Evolutionary conservation across 306 rosid species (phyloP).

Genomic region (Abrus pulchellus): DNA sequence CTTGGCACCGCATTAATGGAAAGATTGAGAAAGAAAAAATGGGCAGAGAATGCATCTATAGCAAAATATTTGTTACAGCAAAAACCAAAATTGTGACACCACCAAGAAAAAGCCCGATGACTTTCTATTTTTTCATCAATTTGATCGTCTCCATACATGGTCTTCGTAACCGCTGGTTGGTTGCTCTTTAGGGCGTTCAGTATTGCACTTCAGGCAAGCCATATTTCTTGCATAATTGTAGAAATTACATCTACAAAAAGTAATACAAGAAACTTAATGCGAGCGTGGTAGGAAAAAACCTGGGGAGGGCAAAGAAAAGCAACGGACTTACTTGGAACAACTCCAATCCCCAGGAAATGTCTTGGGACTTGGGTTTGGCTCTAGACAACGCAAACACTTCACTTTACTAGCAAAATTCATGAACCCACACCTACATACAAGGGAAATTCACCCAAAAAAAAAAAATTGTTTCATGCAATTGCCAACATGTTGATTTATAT

Average conservation of each 20-base stretch:
- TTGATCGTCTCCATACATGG: conserved; percentile 61
- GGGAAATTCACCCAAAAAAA: conserved; percentile 2
- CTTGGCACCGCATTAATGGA: background rate
- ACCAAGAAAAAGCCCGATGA: background rate
- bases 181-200: conserved; percentile 53
- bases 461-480: background rate
- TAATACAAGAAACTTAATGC: conserved; percentile 6
- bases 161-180: conserved; percentile 50
- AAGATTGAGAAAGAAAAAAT: background rate
- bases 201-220: conserved; percentile 70
- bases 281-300: background rate
- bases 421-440: conserved; percentile 76
- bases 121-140: background rate
- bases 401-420: conserved; percentile 80
- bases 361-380: conserved; percentile 61
- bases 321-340: conserved; percentile 80
- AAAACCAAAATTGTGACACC: conserved; percentile 18
- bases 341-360: conserved; percentile 75
- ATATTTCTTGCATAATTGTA: conserved; percentile 64
- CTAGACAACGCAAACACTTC: conserved; percentile 77
- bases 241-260: conserved; percentile 72
- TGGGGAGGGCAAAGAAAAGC: conserved; percentile 5
- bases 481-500: conserved; percentile 21
- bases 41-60: background rate
- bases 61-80: background rate